Base-by-base conservation (phyloP, 2,329 filamentous ascomycete species). In the Zymoseptoria pseudotritici region DNA sequence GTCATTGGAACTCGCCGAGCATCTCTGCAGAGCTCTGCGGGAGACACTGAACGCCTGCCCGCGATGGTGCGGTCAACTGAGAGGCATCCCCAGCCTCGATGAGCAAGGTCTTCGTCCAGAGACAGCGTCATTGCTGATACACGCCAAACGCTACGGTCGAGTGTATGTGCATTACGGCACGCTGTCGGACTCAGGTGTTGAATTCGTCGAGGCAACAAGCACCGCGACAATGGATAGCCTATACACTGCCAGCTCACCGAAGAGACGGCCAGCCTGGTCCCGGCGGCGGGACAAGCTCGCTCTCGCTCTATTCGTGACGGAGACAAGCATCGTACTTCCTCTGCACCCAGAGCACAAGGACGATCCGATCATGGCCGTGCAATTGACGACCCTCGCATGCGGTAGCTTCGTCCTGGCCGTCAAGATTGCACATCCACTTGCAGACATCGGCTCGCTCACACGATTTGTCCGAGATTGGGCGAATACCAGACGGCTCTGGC, bases 401-500 rank as follows among this genome's bases (percentile, higher is more conserved):
- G 54, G 58, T 17, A 54, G 53, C 19, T 20, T 59, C 10, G 58
- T 56, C 7, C 49, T 59, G 20, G 54, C 58, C 46, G 58, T 50
- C 19, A 59, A 59, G 26, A 56, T 59, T 3, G 53, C 58, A 19
- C 58, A 59, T 59, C 58, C 58, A 21, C 58, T 59, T 42, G 58
- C 58, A 50, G 58, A 59, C 22, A 59, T 59, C 54, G 46, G 54
- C 2, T 29, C 58, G 3, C 54, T 56, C 20, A 31, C 54, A 4
- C 49, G 29, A 3, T 56, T 59, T 26, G 54, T 59, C 17, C 46
- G 54, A 50, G 58, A 59, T 13, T 59, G 58, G 54, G 58, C 58
- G n/a, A 56, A 21, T 21, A 10, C 31, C 20, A 59, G 57, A 20
- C 54, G 58, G 2, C 53, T 60, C 49, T 60, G 58, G 58, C 58